Percentiles rank a stretch among this genome's conserved stretches.
These are phyloP conservation scores for Cladosporium halotolerans DNA, from an alignment of 2,329 filamentous ascomycete genomes.

Conservation along the genomic window DNA sequence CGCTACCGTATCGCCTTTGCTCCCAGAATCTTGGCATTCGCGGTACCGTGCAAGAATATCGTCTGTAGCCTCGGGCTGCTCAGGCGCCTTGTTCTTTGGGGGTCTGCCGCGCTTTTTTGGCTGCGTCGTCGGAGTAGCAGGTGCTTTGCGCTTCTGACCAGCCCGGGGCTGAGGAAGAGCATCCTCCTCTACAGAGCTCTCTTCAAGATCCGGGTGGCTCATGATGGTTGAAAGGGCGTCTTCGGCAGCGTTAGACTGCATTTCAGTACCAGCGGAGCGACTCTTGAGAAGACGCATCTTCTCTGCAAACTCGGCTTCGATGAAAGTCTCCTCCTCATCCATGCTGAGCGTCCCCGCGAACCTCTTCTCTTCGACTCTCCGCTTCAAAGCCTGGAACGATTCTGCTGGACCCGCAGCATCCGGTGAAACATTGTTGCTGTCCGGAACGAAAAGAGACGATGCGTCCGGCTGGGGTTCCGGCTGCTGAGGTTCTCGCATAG, in stretches of 20 bases:
- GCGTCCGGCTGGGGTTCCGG: background rate
- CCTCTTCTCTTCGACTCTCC: constrained; percentile 10
- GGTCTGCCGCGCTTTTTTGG: background rate
- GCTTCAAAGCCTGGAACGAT: background rate
- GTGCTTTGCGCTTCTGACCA: background rate
- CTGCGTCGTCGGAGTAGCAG: background rate
- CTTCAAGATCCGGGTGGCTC: no score
- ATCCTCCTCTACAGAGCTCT: background rate
- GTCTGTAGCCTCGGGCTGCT: background rate
- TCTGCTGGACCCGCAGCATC: background rate
- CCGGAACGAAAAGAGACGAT: background rate
- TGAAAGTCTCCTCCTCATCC: constrained; percentile 21
- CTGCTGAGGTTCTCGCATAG: no score
- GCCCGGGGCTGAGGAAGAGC: background rate
- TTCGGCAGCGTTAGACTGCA: no score
- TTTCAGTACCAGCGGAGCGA: constrained; percentile 11
- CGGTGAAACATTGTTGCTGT: background rate
- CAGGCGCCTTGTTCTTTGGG: background rate
- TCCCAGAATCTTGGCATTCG: no score
- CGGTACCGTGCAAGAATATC: background rate
- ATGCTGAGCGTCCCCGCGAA: constrained; percentile 10
- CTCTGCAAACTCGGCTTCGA: constrained; percentile 17
- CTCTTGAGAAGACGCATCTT: constrained; percentile 1
- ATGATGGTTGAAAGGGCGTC: no score
- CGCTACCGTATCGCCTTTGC: no score